Evolutionary conservation across 2,329 filamentous ascomycete species (phyloP).

Genomic region (Paracamarosporium sp.): DNA sequence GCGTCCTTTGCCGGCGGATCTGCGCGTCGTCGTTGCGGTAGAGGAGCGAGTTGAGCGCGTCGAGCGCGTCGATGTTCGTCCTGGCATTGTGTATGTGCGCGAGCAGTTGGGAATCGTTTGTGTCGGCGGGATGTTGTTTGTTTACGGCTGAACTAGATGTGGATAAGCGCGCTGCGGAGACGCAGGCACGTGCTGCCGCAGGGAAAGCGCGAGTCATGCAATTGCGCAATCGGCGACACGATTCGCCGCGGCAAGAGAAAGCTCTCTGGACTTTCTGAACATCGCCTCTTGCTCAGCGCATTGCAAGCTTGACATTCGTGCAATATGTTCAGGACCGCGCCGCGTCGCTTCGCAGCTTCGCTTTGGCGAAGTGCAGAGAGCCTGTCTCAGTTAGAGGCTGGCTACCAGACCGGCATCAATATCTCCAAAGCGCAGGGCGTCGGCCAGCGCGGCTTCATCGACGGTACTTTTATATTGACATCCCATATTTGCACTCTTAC

Average conservation of each 20-base stretch:
- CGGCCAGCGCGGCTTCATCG: conserved; percentile 75
- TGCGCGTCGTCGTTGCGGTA: conserved; percentile 49
- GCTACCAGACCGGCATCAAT: conserved; percentile 68
- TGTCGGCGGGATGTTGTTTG: conserved; percentile 20
- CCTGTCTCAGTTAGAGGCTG: conserved; percentile 54
- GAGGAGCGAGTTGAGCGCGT: conserved; percentile 49
- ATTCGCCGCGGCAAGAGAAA: conserved; percentile 20
- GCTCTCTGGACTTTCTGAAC: background rate
- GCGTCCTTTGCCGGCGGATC: conserved; percentile 46
- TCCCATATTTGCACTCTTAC: background rate
- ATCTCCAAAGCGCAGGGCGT: conserved; percentile 83
- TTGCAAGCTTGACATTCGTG: background rate
- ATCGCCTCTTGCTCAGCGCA: background rate
- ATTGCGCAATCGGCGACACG: conserved; percentile 33
- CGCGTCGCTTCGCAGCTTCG: conserved; percentile 71
- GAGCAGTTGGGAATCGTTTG: conserved; percentile 6
- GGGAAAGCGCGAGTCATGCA: conserved; percentile 4
- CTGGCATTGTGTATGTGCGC: conserved; percentile 49
- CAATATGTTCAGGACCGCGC: conserved; percentile 72
- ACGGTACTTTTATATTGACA: conserved; percentile 64
- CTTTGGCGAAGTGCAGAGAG: conserved; percentile 61
- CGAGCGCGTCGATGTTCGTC: conserved; percentile 52
- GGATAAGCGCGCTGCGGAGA: conserved; percentile 10
- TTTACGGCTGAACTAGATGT: conserved; percentile 10
- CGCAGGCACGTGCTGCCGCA: conserved; percentile 19